Conservation (phyloP, 2,329 filamentous ascomycete genomes). For the Sclerotinia nivalis region DNA sequence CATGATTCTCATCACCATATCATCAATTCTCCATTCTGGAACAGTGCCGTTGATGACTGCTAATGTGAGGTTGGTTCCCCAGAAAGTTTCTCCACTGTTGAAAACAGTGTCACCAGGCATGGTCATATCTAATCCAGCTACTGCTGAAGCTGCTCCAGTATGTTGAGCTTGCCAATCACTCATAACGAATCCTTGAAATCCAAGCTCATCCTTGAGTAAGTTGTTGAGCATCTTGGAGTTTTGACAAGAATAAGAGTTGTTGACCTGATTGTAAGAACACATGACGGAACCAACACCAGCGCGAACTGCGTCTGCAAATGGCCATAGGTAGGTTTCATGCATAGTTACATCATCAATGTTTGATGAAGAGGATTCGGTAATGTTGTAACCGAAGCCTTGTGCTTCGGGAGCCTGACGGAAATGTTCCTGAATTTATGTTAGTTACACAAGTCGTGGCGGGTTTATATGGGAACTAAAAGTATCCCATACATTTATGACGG, state of each 20-base stretch:
- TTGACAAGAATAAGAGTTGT: conserved; percentile 78
- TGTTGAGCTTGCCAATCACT: conserved; percentile 69
- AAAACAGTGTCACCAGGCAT: conserved; percentile 85
- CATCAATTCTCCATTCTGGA: conserved; percentile 83
- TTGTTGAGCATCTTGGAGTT: conserved; percentile 76
- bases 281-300: conserved; percentile 80
- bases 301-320: conserved; percentile 58
- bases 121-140: conserved; percentile 62
- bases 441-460: conserved; percentile 46
- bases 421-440: conserved; percentile 53
- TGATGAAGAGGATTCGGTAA: conserved; percentile 57
- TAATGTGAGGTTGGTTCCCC: conserved; percentile 84
- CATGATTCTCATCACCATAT: conserved; percentile 87
- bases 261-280: conserved; percentile 82
- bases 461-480: not conserved
- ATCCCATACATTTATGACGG: not conserved
- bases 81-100: conserved; percentile 62
- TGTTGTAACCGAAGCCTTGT: conserved; percentile 59
- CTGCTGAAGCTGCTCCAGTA: conserved; percentile 13
- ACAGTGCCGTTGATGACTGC: conserved; percentile 88
- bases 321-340: conserved; percentile 62
- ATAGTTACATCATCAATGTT: conserved; percentile 62
- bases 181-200: conserved; percentile 80
- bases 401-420: conserved; percentile 45
- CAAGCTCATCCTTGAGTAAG: conserved; percentile 75